These are phyloP conservation scores for Orbilia javanica DNA, from an alignment of 2,329 filamentous ascomycete species.

Conservation along the genomic window DNA sequence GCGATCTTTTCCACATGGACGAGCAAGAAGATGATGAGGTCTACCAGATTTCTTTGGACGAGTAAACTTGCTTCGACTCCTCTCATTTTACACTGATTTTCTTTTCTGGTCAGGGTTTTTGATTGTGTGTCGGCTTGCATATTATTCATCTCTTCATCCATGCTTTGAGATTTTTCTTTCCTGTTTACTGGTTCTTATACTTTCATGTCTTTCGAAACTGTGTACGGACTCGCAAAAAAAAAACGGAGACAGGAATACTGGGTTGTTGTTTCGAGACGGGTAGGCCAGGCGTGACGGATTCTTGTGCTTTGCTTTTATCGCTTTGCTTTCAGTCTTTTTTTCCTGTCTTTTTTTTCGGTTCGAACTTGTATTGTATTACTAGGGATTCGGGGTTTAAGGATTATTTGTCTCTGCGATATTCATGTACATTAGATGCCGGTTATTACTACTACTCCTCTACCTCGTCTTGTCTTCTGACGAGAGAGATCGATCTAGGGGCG, in stretches of 20 bases:
- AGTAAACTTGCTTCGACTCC: slow-evolving; percentile 15
- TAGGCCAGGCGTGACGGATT: slow-evolving; percentile 16
- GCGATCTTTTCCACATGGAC: slow-evolving; percentile 46
- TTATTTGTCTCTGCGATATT: slow-evolving; percentile 9
- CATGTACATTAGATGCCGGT: slow-evolving; percentile 10
- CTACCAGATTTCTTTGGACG: slow-evolving; percentile 48
- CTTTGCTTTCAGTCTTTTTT: not conserved
- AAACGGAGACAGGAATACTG: not conserved
- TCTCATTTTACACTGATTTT: slow-evolving; percentile 1
- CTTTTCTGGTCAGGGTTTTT: not conserved
- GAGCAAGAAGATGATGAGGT: slow-evolving; percentile 48
- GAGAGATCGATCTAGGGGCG: not conserved
- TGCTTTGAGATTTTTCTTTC: not conserved
- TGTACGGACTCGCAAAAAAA: not conserved
- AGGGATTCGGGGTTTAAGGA: not conserved
- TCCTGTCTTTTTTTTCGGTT: not conserved
- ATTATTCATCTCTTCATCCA: not conserved
- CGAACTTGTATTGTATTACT: not conserved
- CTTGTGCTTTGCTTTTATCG: not conserved
- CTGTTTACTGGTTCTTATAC: slow-evolving; percentile 4
- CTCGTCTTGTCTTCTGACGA: not conserved
- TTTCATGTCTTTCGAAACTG: not conserved
- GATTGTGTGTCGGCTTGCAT: slow-evolving; percentile 3
- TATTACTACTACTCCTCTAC: not conserved
- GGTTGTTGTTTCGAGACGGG: slow-evolving; percentile 2